Evolutionary conservation across 192 early-diverging fungal species (phyloP).

Genomic region (Bifiguratus adelaidae): DNA sequence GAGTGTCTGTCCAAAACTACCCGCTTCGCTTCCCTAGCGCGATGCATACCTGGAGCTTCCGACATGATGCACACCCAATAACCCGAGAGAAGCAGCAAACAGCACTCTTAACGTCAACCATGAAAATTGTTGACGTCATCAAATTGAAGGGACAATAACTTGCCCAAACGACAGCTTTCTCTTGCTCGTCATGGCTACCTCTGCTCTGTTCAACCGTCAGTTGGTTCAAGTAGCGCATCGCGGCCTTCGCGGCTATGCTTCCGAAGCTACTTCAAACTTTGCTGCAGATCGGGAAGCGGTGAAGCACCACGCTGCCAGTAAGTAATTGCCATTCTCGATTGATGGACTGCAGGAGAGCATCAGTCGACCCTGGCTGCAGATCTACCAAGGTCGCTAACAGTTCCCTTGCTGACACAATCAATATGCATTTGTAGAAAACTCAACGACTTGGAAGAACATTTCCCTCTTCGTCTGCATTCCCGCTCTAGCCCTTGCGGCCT

Average conservation of each 20-base stretch:
- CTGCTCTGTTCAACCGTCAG: constrained; percentile 9
- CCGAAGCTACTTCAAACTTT: not conserved
- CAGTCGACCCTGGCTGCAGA: too few species aligned
- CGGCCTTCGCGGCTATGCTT: constrained; percentile 16
- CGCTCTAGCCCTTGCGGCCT: constrained; percentile 17
- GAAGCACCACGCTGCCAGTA: constrained; percentile 20
- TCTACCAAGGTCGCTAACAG: too few species aligned
- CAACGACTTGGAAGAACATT: constrained; percentile 22
- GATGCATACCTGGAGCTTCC: constrained; percentile 2
- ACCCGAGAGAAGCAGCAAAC: not conserved
- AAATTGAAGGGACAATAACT: too few species aligned
- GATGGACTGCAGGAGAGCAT: too few species aligned
- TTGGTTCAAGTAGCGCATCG: constrained; percentile 9
- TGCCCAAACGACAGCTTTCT: not conserved
- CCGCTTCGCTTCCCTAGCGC: too few species aligned
- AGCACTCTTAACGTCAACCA: not conserved
- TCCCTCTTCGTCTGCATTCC: constrained; percentile 22
- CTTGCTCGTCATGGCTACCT: constrained; percentile 8
- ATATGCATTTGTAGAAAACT: too few species aligned
- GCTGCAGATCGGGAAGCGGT: constrained; percentile 18
- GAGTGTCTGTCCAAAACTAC: too few species aligned
- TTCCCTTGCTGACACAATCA: too few species aligned
- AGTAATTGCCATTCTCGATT: not conserved
- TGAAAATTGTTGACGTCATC: not conserved
- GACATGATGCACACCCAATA: constrained; percentile 2